Percentiles rank a stretch among this genome's conserved stretches.
Conservation (phyloP, 2,329 filamentous ascomycete species). For the Samsoniella hepiali region DNA sequence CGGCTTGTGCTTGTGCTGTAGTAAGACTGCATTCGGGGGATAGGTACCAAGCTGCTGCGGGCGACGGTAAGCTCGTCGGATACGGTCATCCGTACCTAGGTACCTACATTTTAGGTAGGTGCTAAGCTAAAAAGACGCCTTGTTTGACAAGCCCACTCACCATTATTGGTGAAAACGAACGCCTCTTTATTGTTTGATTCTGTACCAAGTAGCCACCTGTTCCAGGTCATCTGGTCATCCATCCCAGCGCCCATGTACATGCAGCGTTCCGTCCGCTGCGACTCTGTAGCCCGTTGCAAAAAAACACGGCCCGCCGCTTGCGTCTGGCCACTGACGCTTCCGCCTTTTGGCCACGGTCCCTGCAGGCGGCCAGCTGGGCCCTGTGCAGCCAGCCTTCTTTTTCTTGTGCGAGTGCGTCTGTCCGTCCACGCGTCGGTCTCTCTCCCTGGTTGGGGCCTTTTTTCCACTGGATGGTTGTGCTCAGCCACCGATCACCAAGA, state of each 20-base stretch:
- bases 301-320: background rate
- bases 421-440: background rate
- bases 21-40: background rate
- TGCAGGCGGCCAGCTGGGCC: background rate
- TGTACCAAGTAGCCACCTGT: background rate
- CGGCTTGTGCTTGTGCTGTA: too few relatives aligned
- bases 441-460: background rate
- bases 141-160: background rate
- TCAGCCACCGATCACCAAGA: constrained; percentile 17
- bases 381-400: background rate
- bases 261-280: background rate
- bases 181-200: background rate
- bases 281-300: background rate
- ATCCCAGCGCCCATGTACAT: background rate
- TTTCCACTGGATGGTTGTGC: background rate
- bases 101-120: too few relatives aligned
- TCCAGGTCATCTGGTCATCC: background rate
- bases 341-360: background rate
- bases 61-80: background rate
- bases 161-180: background rate
- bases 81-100: background rate
- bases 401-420: background rate
- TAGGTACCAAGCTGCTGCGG: background rate
- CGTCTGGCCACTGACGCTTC: background rate
- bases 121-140: background rate